Percentiles rank a stretch among this genome's conserved stretches.
These are phyloP conservation scores for Rachicladosporium sp. DNA, from an alignment of 2,329 filamentous ascomycete species.

Conservation along the genomic window DNA sequence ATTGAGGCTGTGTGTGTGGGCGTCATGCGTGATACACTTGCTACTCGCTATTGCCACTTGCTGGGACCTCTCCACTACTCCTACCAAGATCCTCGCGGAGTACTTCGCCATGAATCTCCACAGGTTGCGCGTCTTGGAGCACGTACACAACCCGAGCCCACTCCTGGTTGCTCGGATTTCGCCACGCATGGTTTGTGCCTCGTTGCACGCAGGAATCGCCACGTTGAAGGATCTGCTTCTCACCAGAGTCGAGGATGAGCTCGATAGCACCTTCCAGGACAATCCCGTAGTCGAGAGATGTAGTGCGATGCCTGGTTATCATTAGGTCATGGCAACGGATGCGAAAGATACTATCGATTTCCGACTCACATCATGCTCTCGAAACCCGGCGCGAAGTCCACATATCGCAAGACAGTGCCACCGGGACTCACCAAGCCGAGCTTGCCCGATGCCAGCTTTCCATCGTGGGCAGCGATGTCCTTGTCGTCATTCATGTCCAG, in stretches of 20 bases:
- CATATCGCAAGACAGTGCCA: slow-evolving; percentile 35
- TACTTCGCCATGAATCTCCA: slow-evolving; percentile 15
- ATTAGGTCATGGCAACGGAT: no score
- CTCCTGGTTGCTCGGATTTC: slow-evolving; percentile 10
- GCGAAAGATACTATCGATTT: no score
- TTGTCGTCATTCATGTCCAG: slow-evolving; percentile 33
- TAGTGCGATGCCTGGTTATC: slow-evolving; percentile 25
- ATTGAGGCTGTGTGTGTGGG: no score
- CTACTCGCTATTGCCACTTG: slow-evolving; percentile 11
- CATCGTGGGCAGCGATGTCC: slow-evolving; percentile 36
- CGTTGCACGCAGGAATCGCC: slow-evolving; percentile 25
- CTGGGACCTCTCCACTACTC: slow-evolving; percentile 13
- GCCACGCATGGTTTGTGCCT: slow-evolving; percentile 14
- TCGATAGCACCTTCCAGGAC: slow-evolving; percentile 27
- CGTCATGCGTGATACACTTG: no score
- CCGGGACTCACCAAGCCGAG: slow-evolving; percentile 40
- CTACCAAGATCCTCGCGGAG: slow-evolving; percentile 18
- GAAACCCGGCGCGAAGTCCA: slow-evolving; percentile 24
- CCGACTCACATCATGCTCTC: slow-evolving; percentile 19
- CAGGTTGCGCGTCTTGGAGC: slow-evolving; percentile 5
- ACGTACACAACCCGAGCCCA: slow-evolving; percentile 13
- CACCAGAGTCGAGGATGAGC: slow-evolving; percentile 25
- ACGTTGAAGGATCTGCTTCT: slow-evolving; percentile 19
- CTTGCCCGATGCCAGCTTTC: slow-evolving; percentile 28
- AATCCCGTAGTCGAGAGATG: slow-evolving; percentile 27